Base-by-base conservation (phyloP, 148 eudicot species). In the Chenopodium quinoa region DNA sequence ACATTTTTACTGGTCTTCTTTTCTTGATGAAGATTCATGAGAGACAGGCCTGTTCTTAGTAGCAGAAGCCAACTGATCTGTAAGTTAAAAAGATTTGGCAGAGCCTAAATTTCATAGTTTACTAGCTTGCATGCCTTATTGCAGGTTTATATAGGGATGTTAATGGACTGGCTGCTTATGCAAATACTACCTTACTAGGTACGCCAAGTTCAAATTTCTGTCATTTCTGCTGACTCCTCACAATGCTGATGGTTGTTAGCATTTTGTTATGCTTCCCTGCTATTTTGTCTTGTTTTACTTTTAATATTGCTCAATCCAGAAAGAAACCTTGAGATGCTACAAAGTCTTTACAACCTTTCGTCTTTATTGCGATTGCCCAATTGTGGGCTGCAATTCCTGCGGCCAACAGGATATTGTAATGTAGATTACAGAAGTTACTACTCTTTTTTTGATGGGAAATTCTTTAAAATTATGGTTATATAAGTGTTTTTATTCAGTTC, bases 61-160 rank as follows among this genome's bases (percentile, higher is more conserved):
- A 60, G 63, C 73, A 23, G 81, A 62, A 71, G 75, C 65, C 48
- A 56, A 31, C 47, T 34, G 23, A 62, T 31, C 50, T 82, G 81
- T 78, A 47, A 77, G 73, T 32, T 40, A 0, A 62, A 23, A 75
- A 71, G 16, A 29, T 71, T 31, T 77, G 76, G 27, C 69, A 76
- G 29, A 44, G 50, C 22, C 68, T 68, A 66, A 83, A 27, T 76
- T 78, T 52, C 78, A 31, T 54, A 73, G 67, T 72, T 73, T 66
- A 83, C 75, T 67, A 64, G 67, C 75, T 79, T 75, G 82, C 82
- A 75, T 82, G 66, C 66, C 73, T 76, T 79, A 40, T 80, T 86
- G 88, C 88, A 83, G 88, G 86, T 73, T 40, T 58, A 66, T 80
- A 68, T 86, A 83, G 72, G 60, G 79, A 79, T 74, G 74, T 68